Evolutionary conservation across 805 yeast genomes (phyloP).

Genomic region (Myxozyma neglecta): DNA sequence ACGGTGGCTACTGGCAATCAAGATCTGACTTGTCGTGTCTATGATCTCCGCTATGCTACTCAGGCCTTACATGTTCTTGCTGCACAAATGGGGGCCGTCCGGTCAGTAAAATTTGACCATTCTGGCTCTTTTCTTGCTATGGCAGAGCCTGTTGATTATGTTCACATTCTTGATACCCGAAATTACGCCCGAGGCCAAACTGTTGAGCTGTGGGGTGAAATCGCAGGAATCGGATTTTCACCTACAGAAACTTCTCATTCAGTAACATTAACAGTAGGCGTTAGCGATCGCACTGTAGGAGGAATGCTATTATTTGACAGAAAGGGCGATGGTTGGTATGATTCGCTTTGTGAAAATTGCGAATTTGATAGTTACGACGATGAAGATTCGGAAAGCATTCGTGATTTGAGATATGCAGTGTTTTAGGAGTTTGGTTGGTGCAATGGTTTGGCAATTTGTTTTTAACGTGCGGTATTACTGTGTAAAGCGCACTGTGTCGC

Average conservation of each 20-base stretch:
- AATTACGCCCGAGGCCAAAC: conserved; percentile 44
- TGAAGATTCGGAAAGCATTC: not conserved
- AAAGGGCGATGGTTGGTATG: not conserved
- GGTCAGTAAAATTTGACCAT: conserved; percentile 54
- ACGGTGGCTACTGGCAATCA: conserved; percentile 58
- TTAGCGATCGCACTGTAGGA: conserved; percentile 57
- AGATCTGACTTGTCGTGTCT: conserved; percentile 51
- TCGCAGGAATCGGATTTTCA: conserved; percentile 54
- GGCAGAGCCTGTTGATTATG: conserved; percentile 62
- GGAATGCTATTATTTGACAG: conserved; percentile 53
- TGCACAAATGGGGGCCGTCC: conserved; percentile 48
- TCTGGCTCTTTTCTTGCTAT: conserved; percentile 51
- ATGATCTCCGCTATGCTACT: conserved; percentile 47
- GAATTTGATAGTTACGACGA: not conserved
- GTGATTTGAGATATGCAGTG: not conserved
- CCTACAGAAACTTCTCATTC: not conserved
- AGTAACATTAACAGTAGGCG: conserved; percentile 49
- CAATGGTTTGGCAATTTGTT: too few species aligned
- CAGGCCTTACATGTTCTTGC: conserved; percentile 40
- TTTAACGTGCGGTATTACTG: not conserved
- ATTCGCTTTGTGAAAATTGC: not conserved
- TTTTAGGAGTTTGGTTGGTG: too few species aligned
- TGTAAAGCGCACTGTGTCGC: too few species aligned
- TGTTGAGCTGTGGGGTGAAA: conserved; percentile 57
- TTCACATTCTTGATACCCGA: conserved; percentile 49